Base-by-base conservation (phyloP, 495 filamentous ascomycete species). In the Penicillium taxi region DNA sequence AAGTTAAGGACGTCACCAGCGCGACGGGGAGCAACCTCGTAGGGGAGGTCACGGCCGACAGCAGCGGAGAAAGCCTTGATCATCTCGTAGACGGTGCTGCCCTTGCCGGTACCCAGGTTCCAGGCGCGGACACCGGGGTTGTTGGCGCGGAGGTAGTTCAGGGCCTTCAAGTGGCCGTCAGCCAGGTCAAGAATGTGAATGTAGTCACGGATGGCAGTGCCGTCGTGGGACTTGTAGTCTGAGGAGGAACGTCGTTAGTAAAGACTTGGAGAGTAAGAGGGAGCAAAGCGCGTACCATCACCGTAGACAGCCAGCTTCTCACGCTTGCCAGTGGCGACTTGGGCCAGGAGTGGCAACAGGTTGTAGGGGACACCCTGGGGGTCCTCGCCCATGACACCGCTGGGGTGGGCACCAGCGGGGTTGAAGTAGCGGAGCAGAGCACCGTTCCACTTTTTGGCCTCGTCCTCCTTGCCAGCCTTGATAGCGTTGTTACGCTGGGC, bases 351-450 rank as follows among this genome's bases (percentile, higher is more conserved):
- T 6, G 91, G 91, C 14, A 98, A 77, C 40, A 98, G 71, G 70
- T 98, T 98, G 72, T 86, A 96, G 2, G 91, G 91, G 18, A 94
- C 80, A 44, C 91, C 91, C 59, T 90, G 83, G 22, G 91, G 91
- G 62, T 98, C 89, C 65, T 98, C 91, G 37, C 91, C 91, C 93
- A 98, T 98, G 63, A 98, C 78, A 42, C 91, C 91, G 55, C 77
- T 90, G 30, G 91, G 91, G 63, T 98, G 91, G 21, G 87, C 81
- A 55, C 91, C 91, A 37, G 83, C 85, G 21, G 91, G 91, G 73
- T 98, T 98, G 73, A 98, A 98, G 68, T 98, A 98, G 39, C 91
- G 80, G 31, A 98, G 75, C 43, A 96, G 69, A 26, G 91, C 91
- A 26, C 73, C 91, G 67, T 96, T 96, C 87, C 86, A 96, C 52